phyloP scores from a whole-genome alignment of 345 rosid species.

The Linum trigynum region DNA sequence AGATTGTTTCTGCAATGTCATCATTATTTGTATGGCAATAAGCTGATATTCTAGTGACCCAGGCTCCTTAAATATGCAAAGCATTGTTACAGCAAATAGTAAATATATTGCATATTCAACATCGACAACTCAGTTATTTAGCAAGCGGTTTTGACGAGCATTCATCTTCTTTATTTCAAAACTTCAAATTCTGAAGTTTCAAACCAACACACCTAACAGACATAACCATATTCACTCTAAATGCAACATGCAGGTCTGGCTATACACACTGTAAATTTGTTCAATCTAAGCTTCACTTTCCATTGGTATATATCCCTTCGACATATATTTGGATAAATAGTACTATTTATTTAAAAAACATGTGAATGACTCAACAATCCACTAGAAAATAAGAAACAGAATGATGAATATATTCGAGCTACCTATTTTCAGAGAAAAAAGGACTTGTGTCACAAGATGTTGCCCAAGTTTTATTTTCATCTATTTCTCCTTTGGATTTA shows the following conservation, averaged over 20 bases:
- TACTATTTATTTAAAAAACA: neutral
- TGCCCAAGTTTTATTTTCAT: neutral
- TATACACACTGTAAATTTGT: neutral
- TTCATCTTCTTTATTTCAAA: too few relatives aligned
- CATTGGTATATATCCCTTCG: too few relatives aligned
- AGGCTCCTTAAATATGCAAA: neutral
- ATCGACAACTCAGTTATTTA: too few relatives aligned
- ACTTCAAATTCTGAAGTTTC: neutral
- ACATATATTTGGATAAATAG: too few relatives aligned
- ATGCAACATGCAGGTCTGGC: neutral
- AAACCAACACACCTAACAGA: neutral
- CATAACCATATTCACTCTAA: neutral
- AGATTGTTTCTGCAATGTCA: conserved; percentile 3
- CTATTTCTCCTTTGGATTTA: neutral
- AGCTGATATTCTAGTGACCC: neutral
- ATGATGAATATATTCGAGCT: too few relatives aligned
- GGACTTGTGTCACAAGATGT: neutral
- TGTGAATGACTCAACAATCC: neutral
- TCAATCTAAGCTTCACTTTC: neutral
- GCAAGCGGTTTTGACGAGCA: neutral
- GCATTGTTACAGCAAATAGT: neutral
- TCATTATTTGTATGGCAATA: neutral
- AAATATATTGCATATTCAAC: neutral
- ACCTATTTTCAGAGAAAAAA: too few relatives aligned
- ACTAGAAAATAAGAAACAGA: neutral